Evolutionary conservation across 139 green algal genomes (phyloP), one percentile per base, ranked within the genome.

Genomic region (Tetratostichococcus sp.): DNA sequence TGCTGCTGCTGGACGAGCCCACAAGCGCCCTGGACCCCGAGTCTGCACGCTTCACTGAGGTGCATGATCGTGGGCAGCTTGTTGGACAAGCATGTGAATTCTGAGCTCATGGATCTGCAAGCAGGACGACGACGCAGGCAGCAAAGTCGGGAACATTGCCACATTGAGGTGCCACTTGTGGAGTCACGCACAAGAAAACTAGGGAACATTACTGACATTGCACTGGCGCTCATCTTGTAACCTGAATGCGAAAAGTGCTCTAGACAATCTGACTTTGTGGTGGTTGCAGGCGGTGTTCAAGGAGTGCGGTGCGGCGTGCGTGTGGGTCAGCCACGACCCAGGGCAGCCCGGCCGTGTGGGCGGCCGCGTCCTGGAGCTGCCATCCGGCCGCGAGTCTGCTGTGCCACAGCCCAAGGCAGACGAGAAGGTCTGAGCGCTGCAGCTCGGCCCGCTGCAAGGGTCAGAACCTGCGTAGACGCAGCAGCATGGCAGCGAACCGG

Each of bases 1-100:
- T 97, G 35, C 80, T 97, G 72, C 86, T 97, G 57, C 79, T 97
- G 69, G 93, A 97, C 86, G 91, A 97, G 76, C 89, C 91, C 22
- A 96, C 93, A 1, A 81, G 58, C 26, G 84, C 91, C 0, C 88
- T 93, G 67, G 93, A 97, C 85, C 50, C 66, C 0, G 79, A 86
- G 0, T 86, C 86, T 4, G 76, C 85, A 16, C 75, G 75, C 32
- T 17, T 62, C 11, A 62, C 50, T 26, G 50, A 62, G 50, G 50
- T 62, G 50, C 8, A 22, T 22, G 39, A 8, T 50, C 39, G 8
- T 50, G n/a, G n/a, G n/a, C n/a, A n/a, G n/a, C n/a, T n/a, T n/a
- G n/a, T n/a, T n/a, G n/a, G n/a, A n/a, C n/a, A n/a, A n/a, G n/a
- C n/a, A n/a, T n/a, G n/a, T n/a, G n/a, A n/a, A n/a, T n/a, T n/a